These are phyloP conservation scores for Calycina marina DNA, from an alignment of 2,329 filamentous ascomycete genomes.

Conservation along the genomic window DNA sequence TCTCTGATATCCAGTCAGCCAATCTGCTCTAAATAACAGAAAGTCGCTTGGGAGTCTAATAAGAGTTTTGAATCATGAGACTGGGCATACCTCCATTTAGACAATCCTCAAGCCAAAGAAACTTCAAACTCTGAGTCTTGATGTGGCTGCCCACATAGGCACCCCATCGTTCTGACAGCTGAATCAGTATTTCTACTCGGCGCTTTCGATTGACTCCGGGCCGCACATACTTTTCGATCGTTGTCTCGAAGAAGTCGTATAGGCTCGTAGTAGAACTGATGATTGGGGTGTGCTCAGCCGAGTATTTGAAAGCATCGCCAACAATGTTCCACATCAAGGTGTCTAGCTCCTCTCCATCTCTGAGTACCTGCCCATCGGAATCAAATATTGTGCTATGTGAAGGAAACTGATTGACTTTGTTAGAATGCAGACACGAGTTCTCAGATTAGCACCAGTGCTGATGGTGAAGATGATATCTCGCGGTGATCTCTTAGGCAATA, in stretches of 20 bases:
- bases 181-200: constrained; percentile 26
- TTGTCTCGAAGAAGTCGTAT: constrained; percentile 38
- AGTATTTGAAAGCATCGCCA: constrained; percentile 36
- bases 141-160: constrained; percentile 36
- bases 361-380: constrained; percentile 26
- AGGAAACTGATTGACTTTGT: too few species aligned
- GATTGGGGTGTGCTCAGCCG: constrained; percentile 31
- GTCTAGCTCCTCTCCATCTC: constrained; percentile 19
- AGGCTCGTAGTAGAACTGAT: constrained; percentile 34
- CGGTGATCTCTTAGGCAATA: too few species aligned
- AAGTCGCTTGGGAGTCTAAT: background rate
- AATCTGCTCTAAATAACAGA: background rate
- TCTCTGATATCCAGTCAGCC: constrained; percentile 10
- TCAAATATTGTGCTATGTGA: constrained; percentile 28
- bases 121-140: constrained; percentile 36
- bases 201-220: constrained; percentile 8
- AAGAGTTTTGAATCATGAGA: too few species aligned
- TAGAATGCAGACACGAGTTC: too few species aligned
- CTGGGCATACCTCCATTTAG: constrained; percentile 33
- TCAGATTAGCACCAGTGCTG: too few species aligned
- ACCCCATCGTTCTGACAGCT: constrained; percentile 32
- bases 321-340: constrained; percentile 37
- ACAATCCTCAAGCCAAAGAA: constrained; percentile 42
- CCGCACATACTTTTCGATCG: constrained; percentile 28
- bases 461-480: too few species aligned